These are phyloP conservation scores for Apiotrichum sp. DNA, from an alignment of 1,284 basidiomycete genomes.

Conservation along the genomic window DNA sequence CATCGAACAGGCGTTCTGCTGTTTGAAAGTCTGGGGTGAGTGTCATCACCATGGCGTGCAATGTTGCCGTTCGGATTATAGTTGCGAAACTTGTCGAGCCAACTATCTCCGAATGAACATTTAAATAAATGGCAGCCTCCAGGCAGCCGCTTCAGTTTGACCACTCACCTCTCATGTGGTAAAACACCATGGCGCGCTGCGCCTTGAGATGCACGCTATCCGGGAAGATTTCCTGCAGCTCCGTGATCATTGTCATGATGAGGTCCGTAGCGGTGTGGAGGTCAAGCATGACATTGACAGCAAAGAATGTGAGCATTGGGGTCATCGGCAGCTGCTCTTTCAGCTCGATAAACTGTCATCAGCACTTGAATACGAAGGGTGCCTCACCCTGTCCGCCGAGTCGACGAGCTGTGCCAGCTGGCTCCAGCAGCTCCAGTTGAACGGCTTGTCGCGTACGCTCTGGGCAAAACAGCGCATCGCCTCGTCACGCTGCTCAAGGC, in stretches of 20 bases:
- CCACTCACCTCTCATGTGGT: constrained; percentile 73
- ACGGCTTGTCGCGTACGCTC: constrained; percentile 75
- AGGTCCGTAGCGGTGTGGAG: constrained; percentile 82
- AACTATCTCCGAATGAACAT: too few species aligned
- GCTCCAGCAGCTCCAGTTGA: constrained; percentile 95
- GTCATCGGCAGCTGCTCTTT: constrained; percentile 41
- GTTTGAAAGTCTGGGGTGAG: constrained; percentile 65
- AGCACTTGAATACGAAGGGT: not conserved
- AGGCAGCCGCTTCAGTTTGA: too few species aligned
- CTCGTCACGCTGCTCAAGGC: constrained; percentile 70
- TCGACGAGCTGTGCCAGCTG: constrained; percentile 72
- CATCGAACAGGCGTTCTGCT: constrained; percentile 76
- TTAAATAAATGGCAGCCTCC: too few species aligned
- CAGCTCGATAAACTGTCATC: constrained; percentile 40
- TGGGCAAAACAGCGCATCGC: constrained; percentile 75
- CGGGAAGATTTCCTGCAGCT: constrained; percentile 74
- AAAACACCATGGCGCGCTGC: constrained; percentile 75
- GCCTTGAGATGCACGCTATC: constrained; percentile 79
- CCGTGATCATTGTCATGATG: constrained; percentile 64
- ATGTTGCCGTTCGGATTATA: too few species aligned
- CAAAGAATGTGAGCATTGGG: constrained; percentile 60
- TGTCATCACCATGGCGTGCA: not conserved
- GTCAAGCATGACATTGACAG: constrained; percentile 81
- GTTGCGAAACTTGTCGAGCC: too few species aligned
- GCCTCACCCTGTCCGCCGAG: constrained; percentile 77